Conservation (phyloP, 2,329 filamentous ascomycete genomes). For the Dactylellina leptospora region DNA sequence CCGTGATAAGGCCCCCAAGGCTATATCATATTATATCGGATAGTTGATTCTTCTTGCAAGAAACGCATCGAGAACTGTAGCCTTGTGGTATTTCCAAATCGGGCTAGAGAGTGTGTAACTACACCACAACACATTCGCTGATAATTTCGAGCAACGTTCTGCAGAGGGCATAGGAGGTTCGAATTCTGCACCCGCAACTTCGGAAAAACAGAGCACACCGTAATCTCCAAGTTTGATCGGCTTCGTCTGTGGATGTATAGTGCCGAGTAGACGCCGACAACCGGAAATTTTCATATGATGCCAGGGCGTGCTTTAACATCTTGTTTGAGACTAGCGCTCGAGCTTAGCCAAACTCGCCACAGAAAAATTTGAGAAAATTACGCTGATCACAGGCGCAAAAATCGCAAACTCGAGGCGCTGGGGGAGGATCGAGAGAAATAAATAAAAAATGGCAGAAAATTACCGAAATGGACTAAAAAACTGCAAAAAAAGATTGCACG, state of each 20-base stretch:
- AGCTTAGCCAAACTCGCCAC: neutral
- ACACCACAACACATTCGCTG: conserved; percentile 16
- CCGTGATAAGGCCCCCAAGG: too few relatives aligned
- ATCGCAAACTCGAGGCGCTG: neutral
- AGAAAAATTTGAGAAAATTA: conserved; percentile 6
- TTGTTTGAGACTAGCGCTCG: conserved; percentile 32
- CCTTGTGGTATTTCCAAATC: conserved; percentile 20
- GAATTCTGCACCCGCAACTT: neutral
- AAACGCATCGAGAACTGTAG: too few relatives aligned
- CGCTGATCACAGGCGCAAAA: conserved; percentile 6
- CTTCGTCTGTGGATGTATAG: too few relatives aligned
- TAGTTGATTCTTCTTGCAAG: too few relatives aligned
- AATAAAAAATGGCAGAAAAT: neutral
- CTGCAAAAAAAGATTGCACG: conserved; percentile 23
- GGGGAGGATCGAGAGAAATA: neutral
- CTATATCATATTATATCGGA: too few relatives aligned
- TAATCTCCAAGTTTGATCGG: too few relatives aligned
- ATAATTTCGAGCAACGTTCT: neutral
- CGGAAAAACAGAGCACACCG: too few relatives aligned
- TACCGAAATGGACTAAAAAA: conserved; percentile 23
- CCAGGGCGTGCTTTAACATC: conserved; percentile 10
- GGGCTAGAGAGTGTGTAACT: conserved; percentile 9
- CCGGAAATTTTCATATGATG: too few relatives aligned
- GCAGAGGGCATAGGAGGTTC: neutral
- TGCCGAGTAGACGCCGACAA: too few relatives aligned